Evolutionary conservation across 2,329 filamentous ascomycete species (phyloP).

Genomic region (Fusarium sp.): DNA sequence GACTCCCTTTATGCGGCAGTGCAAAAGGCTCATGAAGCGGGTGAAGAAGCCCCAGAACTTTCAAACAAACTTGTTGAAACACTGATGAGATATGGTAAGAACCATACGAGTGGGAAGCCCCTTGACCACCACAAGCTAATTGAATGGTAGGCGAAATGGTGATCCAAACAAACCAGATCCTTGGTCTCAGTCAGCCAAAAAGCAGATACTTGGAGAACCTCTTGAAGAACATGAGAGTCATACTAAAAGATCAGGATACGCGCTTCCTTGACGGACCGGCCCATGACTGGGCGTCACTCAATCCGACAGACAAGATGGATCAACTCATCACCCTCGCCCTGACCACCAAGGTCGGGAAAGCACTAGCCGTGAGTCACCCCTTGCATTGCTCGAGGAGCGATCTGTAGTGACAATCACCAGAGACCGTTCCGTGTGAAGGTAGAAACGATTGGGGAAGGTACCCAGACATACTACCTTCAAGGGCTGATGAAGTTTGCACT

Average conservation of each 20-base stretch:
- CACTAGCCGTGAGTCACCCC: constrained; percentile 9
- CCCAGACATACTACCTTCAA: background rate
- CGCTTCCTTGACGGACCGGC: constrained; percentile 1
- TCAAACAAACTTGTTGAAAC: background rate
- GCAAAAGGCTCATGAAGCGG: background rate
- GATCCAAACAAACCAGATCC: background rate
- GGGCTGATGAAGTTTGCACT: background rate
- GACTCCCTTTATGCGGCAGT: background rate
- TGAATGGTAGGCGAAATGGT: background rate
- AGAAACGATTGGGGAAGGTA: background rate
- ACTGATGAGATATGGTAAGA: background rate
- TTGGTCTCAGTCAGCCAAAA: constrained; percentile 3
- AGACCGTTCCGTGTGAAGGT: background rate
- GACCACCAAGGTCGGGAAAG: background rate
- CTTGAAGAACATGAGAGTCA: background rate
- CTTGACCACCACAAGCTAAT: background rate
- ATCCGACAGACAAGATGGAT: constrained; percentile 8
- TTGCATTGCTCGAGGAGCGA: background rate
- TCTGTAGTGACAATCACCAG: constrained; percentile 2
- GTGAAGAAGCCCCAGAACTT: background rate
- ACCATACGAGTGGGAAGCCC: too few species aligned
- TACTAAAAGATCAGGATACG: background rate
- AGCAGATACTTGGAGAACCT: background rate
- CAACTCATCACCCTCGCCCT: constrained; percentile 2
- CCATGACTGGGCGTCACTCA: constrained; percentile 17